Evolutionary conservation across 148 eudicot species (phyloP).

Genomic region (Dysphania ambrosioides): DNA sequence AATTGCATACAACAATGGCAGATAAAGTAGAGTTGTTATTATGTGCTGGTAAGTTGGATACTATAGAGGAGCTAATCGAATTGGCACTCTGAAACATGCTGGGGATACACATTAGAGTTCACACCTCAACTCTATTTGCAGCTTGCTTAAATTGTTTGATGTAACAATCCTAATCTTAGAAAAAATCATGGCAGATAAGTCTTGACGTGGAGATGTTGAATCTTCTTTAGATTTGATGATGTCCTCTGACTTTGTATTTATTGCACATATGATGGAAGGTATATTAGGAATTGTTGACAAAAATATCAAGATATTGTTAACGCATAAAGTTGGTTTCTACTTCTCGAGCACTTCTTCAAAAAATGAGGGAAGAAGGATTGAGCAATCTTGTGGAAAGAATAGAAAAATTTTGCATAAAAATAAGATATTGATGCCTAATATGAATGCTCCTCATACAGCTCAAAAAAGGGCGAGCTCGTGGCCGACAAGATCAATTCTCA

Average conservation of each 20-base stretch:
- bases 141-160: too few relatives aligned
- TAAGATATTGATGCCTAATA: background rate
- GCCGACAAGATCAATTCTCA: too few relatives aligned
- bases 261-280: constrained; percentile 13
- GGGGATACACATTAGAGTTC: constrained; percentile 9
- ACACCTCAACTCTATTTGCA: background rate
- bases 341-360: constrained; percentile 1
- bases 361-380: constrained; percentile 7
- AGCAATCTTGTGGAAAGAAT: background rate
- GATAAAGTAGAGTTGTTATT: background rate
- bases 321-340: background rate
- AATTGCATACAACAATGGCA: background rate
- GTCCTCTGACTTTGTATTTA: too few relatives aligned
- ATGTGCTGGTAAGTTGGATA: background rate
- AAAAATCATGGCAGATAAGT: background rate
- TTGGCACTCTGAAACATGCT: background rate
- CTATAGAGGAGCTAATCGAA: background rate
- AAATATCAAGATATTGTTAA: constrained; percentile 11
- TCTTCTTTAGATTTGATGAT: background rate
- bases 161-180: too few relatives aligned
- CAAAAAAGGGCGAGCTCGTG: too few relatives aligned
- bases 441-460: too few relatives aligned
- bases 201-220: background rate
- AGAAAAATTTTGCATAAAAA: background rate
- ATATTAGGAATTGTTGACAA: background rate